Evolutionary conservation across 495 filamentous ascomycete genomes (phyloP), one percentile per base, ranked within the genome.

Genomic region (Podospora appendiculata): DNA sequence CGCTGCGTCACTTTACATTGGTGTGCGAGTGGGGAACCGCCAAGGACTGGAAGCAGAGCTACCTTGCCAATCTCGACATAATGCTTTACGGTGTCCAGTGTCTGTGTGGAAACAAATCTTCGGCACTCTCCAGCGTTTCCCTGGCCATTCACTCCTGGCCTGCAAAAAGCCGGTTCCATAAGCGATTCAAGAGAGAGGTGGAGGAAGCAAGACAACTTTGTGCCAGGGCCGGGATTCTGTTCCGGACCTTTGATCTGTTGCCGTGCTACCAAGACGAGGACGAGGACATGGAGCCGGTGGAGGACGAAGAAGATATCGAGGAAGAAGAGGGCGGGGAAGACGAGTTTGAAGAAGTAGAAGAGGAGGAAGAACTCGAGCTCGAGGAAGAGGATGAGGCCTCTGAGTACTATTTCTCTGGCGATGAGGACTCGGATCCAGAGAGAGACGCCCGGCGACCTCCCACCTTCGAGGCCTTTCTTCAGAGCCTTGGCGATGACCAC

Each of bases 111-210:
- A 54, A 50, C 33, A 33, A 38, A 40, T 47, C 53, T 6, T 61
- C 60, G 12, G 41, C 35, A n/a, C 48, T 68, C 1, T 47, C 50
- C 17, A 62, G 50, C 42, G 57, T 68, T 33, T 62, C 61, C 9
- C 49, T 68, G 39, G 63, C 60, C 1, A 68, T 68, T 3, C 65
- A 68, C 46, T 64, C 65, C n/a, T 68, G 65, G 65, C 65, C 65
- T 14, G 65, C 63, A 7, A 57, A 62, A 32, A 49, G 63, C 40
- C 45, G 56, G 42, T 68, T 68, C 32, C 63, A 62, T 47, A 51
- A 39, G 38, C 57, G 65, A 12, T 68, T 68, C 51, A 55, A 48
- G 32, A 46, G 65, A n/a, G 56, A 68, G 48, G 51, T 68, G 7
- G 61, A 64, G 41, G 38, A 54, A 6, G 63, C 59, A 3, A 49